phyloP scores from a whole-genome alignment of 2,329 filamentous ascomycete species.

The Fonsecaea nubica region DNA sequence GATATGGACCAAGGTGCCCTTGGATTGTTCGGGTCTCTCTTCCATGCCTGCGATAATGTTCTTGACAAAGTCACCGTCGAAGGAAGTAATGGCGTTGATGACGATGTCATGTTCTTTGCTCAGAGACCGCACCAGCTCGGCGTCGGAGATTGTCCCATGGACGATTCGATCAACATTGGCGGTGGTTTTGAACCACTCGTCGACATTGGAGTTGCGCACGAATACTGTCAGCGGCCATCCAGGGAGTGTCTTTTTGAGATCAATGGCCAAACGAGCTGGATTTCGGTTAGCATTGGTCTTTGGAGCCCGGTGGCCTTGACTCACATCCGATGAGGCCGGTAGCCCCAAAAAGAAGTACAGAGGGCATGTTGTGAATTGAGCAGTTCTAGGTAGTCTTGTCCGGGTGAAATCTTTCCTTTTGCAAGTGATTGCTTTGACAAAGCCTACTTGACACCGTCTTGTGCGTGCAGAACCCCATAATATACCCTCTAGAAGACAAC shows the following conservation, averaged over 20 bases:
- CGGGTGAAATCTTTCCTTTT: not conserved
- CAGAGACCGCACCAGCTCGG: constrained; percentile 26
- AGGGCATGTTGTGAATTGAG: constrained; percentile 19
- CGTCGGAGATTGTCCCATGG: constrained; percentile 27
- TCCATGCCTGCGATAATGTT: constrained; percentile 31
- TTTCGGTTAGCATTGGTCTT: constrained; percentile 6
- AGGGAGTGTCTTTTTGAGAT: constrained; percentile 23
- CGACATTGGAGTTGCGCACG: constrained; percentile 20
- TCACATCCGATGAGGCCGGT: constrained; percentile 30
- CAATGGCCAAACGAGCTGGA: constrained; percentile 21
- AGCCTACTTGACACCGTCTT: not conserved
- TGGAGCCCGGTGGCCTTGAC: not conserved
- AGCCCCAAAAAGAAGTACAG: constrained; percentile 26
- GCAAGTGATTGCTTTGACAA: not conserved
- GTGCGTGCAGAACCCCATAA: not conserved
- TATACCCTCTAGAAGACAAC: not conserved
- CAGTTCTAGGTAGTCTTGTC: not conserved
- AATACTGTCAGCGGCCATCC: constrained; percentile 28
- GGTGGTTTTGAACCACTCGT: constrained; percentile 25
- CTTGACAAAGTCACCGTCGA: constrained; percentile 24
- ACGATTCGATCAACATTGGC: constrained; percentile 27
- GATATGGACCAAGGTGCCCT: constrained; percentile 31
- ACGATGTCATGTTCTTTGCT: constrained; percentile 33
- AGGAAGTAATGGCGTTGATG: constrained; percentile 31
- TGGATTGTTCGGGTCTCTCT: constrained; percentile 19